These are phyloP conservation scores for Candida easanensis DNA, from an alignment of 805 yeast species.

Conservation along the genomic window DNA sequence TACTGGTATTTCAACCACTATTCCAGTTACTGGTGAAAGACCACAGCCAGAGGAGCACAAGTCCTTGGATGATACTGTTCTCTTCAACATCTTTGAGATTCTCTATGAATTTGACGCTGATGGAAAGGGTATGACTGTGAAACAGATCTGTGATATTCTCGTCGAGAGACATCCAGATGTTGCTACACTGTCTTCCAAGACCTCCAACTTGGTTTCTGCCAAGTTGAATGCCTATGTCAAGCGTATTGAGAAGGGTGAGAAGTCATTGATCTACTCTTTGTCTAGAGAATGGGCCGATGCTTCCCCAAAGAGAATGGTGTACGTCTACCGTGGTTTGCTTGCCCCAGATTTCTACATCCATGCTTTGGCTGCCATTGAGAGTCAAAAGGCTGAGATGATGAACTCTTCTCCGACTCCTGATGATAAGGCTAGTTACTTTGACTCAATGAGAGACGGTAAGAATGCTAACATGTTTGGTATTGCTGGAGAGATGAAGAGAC, in stretches of 20 bases:
- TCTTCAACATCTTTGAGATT: constrained; percentile 71
- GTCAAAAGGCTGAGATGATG: constrained; percentile 36
- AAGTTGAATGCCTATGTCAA: constrained; percentile 83
- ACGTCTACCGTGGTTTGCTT: constrained; percentile 76
- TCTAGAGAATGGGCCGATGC: constrained; percentile 92
- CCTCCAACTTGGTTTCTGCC: constrained; percentile 78
- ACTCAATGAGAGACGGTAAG: constrained; percentile 22
- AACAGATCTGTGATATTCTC: constrained; percentile 77
- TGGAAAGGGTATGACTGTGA: constrained; percentile 84
- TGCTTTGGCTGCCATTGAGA: constrained; percentile 62
- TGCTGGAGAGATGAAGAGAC: constrained; percentile 34
- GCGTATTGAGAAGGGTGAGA: constrained; percentile 81
- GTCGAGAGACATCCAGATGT: constrained; percentile 77
- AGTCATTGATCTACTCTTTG: constrained; percentile 65
- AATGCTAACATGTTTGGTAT: constrained; percentile 4
- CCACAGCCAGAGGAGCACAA: constrained; percentile 67
- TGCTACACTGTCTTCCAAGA: constrained; percentile 76
- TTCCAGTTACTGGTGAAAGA: constrained; percentile 75
- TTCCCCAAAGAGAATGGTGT: constrained; percentile 85
- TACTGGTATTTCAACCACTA: constrained; percentile 72
- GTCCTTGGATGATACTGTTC: constrained; percentile 70
- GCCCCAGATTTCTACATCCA: constrained; percentile 73
- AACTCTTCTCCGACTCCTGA: constrained; percentile 18
- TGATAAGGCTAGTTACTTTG: constrained; percentile 22
- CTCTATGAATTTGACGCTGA: constrained; percentile 65